Percentiles rank a stretch among this genome's conserved stretches.
Evolutionary conservation across 768 basidiomycete species (phyloP).

Genomic region (Lactarius evosmus): DNA sequence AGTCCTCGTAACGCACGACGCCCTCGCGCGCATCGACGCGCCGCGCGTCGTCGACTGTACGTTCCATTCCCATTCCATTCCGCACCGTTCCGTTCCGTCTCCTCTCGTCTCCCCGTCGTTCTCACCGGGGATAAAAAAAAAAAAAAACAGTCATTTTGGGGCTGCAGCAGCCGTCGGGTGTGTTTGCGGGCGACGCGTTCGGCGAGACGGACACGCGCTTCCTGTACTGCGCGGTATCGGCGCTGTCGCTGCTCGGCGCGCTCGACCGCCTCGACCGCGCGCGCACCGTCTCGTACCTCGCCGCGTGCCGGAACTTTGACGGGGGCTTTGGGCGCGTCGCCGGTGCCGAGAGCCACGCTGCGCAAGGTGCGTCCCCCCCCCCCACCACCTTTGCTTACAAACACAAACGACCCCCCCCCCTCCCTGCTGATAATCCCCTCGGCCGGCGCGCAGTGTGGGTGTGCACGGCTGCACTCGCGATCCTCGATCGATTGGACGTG

Average conservation of each 20-base stretch:
- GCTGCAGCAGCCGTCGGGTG: conserved; percentile 80
- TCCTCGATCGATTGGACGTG: conserved; percentile 77
- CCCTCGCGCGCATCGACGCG: conserved; percentile 66
- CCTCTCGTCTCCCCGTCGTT: neutral
- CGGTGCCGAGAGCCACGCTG: conserved; percentile 93
- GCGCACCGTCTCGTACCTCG: conserved; percentile 68
- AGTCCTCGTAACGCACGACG: conserved; percentile 82
- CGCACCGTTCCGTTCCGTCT: conserved; percentile 32
- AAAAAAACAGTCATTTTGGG: conserved; percentile 66
- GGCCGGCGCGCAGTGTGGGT: conserved; percentile 88
- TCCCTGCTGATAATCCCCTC: no score
- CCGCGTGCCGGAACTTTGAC: conserved; percentile 86
- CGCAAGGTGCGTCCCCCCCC: conserved; percentile 56
- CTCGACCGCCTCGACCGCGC: conserved; percentile 66
- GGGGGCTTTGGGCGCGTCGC: conserved; percentile 84
- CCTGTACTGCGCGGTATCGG: conserved; percentile 79
- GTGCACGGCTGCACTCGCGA: conserved; percentile 82
- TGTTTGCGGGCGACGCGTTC: conserved; percentile 86
- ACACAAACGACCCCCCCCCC: conserved; percentile 1
- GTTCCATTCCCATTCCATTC: conserved; percentile 30
- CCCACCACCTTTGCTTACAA: neutral
- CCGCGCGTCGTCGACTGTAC: conserved; percentile 72
- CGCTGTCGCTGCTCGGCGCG: conserved; percentile 75
- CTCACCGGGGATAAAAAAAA: no score
- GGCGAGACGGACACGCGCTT: conserved; percentile 96